Evolutionary conservation across 768 basidiomycete species (phyloP).

Genomic region (Trametes cubensis): DNA sequence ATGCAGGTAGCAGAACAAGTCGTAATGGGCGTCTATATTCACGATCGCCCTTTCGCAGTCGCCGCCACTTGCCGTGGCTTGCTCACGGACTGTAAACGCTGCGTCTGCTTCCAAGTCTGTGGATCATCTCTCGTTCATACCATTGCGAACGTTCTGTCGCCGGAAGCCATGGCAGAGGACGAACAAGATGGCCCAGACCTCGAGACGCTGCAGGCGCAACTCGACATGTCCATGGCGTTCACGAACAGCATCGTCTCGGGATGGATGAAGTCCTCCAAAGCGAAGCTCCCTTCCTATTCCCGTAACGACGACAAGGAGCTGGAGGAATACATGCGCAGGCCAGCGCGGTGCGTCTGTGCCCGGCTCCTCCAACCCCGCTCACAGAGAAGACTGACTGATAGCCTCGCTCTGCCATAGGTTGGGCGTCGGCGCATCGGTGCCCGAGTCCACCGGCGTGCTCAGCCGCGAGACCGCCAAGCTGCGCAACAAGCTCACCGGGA

Average conservation of each 20-base stretch:
- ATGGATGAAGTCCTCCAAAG: conserved; percentile 63
- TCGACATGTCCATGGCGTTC: conserved; percentile 78
- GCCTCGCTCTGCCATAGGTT: conserved; percentile 46
- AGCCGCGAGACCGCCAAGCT: conserved; percentile 63
- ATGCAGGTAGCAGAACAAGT: background rate
- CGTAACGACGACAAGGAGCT: conserved; percentile 49
- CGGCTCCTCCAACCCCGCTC: background rate
- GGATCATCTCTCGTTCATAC: too few relatives aligned
- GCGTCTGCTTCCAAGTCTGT: background rate
- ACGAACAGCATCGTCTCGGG: conserved; percentile 73
- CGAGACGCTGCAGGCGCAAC: conserved; percentile 78
- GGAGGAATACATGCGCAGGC: conserved; percentile 67
- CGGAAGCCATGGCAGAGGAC: conserved; percentile 18
- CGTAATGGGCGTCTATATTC: background rate
- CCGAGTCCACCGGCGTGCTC: conserved; percentile 46
- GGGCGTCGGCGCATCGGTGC: conserved; percentile 71
- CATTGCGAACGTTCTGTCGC: background rate
- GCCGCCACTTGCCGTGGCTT: background rate
- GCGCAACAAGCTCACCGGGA: conserved; percentile 56
- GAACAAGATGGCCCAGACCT: conserved; percentile 66
- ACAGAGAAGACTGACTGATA: background rate
- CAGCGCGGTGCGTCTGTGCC: conserved; percentile 58
- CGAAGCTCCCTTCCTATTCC: conserved; percentile 28
- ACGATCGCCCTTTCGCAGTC: background rate
- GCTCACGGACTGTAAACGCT: too few relatives aligned